Conservation (phyloP, 2,329 filamentous ascomycete species). For the Diaporthe citri region DNA sequence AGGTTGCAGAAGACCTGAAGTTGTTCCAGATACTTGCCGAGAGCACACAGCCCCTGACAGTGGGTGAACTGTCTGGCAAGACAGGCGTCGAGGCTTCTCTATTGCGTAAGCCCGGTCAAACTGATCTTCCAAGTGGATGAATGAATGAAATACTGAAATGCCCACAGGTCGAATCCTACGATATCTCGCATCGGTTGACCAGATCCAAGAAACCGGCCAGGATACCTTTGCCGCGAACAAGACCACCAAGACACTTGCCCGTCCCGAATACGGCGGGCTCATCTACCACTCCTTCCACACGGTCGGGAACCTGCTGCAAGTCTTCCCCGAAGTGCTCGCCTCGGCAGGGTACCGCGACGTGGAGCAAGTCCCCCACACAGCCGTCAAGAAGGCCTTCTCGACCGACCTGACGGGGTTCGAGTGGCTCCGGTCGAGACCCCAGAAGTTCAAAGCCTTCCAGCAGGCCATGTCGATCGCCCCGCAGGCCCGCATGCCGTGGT, state of each 20-base stretch:
- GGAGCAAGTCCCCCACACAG: not conserved
- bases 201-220: not conserved
- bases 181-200: constrained; percentile 16
- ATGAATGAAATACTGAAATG: not conserved
- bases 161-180: constrained; percentile 4
- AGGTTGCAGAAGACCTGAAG: constrained; percentile 1
- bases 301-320: not conserved
- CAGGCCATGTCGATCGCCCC: constrained; percentile 44
- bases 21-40: constrained; percentile 6
- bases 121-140: not conserved
- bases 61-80: not conserved
- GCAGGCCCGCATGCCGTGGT: constrained; percentile 42
- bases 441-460: constrained; percentile 6
- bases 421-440: not conserved
- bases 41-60: not conserved
- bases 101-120: not conserved
- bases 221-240: constrained; percentile 18
- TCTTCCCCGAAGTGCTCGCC: not conserved
- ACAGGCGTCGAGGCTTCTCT: not conserved
- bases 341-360: not conserved
- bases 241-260: constrained; percentile 16
- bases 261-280: not conserved
- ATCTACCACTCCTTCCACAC: constrained; percentile 11
- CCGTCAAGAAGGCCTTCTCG: not conserved
- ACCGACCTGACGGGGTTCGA: constrained; percentile 1